A percentile compares a stretch with the other conserved stretches of the same genome.
Evolutionary conservation across 306 rosid genomes (phyloP).

Genomic region (Leucaena leucocephala): DNA sequence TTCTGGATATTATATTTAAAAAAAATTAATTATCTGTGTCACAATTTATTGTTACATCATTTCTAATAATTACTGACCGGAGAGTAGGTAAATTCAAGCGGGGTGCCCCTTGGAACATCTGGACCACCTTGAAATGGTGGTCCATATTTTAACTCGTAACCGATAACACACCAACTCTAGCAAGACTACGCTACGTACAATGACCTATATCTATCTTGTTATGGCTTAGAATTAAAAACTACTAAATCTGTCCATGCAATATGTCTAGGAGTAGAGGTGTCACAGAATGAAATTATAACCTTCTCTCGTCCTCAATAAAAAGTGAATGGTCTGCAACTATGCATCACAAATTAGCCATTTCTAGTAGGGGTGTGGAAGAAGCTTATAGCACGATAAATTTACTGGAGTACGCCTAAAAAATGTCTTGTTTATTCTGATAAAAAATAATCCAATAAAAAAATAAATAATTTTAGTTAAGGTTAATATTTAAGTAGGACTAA

Average conservation of each 20-base stretch:
- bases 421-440: too few relatives aligned
- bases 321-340: not conserved
- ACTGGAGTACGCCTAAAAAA: too few relatives aligned
- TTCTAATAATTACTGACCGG: conserved; percentile 24
- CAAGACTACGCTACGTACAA: conserved; percentile 18
- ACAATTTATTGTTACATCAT: not conserved
- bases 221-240: not conserved
- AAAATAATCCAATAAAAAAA: too few relatives aligned
- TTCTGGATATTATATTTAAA: too few relatives aligned
- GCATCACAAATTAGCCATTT: conserved; percentile 3
- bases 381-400: too few relatives aligned
- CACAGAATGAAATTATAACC: not conserved
- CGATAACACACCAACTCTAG: conserved; percentile 27
- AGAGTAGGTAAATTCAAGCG: conserved; percentile 20
- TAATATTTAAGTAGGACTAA: too few relatives aligned
- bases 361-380: too few relatives aligned
- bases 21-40: too few relatives aligned
- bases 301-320: too few relatives aligned
- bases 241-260: conserved; percentile 24
- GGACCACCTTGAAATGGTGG: conserved; percentile 37
- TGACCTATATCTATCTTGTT: conserved; percentile 8
- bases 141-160: conserved; percentile 19
- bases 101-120: conserved; percentile 17
- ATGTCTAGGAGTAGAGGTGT: conserved; percentile 3
- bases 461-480: too few relatives aligned